Conservation (phyloP, 1,284 basidiomycete species). For the Cutaneotrichosporon mucoides region DNA sequence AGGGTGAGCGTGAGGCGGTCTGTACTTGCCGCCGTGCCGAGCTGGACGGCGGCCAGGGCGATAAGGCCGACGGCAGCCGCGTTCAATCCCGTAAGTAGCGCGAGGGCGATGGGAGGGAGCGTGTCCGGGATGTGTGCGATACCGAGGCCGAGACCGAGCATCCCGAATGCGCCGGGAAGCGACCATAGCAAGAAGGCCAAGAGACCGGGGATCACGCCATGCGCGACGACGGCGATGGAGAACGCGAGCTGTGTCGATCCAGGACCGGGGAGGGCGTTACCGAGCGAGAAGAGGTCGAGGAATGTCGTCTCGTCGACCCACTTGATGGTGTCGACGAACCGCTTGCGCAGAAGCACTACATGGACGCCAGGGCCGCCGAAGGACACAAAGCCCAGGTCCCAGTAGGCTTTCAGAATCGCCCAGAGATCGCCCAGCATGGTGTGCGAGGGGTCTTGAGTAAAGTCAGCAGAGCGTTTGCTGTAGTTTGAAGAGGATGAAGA, state of each 20-base stretch:
- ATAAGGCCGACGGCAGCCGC: slow-evolving; percentile 59
- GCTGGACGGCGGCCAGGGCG: slow-evolving; percentile 57
- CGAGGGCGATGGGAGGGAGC: slow-evolving; percentile 55
- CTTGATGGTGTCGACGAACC: slow-evolving; percentile 30
- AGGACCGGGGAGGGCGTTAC: slow-evolving; percentile 51
- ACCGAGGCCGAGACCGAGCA: slow-evolving; percentile 56
- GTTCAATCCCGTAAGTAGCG: slow-evolving; percentile 58
- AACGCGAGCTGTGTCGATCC: slow-evolving; percentile 50
- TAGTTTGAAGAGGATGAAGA: too few relatives aligned
- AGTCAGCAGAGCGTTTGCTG: background rate
- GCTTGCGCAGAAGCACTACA: slow-evolving; percentile 31
- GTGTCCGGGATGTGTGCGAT: slow-evolving; percentile 52
- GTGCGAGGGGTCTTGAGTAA: too few relatives aligned
- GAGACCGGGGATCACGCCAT: slow-evolving; percentile 45
- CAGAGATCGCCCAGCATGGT: background rate
- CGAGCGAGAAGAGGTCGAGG: slow-evolving; percentile 50
- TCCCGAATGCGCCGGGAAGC: slow-evolving; percentile 55
- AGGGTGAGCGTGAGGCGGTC: slow-evolving; percentile 54
- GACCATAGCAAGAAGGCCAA: slow-evolving; percentile 49
- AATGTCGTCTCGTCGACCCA: slow-evolving; percentile 37
- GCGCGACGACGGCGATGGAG: slow-evolving; percentile 45
- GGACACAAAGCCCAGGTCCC: slow-evolving; percentile 31
- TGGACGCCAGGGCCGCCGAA: slow-evolving; percentile 38
- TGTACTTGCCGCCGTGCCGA: slow-evolving; percentile 54
- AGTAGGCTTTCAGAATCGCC: slow-evolving; percentile 19